Conservation (phyloP, 108 stramenopile genomes). For the Cylindrotheca closterium region DNA sequence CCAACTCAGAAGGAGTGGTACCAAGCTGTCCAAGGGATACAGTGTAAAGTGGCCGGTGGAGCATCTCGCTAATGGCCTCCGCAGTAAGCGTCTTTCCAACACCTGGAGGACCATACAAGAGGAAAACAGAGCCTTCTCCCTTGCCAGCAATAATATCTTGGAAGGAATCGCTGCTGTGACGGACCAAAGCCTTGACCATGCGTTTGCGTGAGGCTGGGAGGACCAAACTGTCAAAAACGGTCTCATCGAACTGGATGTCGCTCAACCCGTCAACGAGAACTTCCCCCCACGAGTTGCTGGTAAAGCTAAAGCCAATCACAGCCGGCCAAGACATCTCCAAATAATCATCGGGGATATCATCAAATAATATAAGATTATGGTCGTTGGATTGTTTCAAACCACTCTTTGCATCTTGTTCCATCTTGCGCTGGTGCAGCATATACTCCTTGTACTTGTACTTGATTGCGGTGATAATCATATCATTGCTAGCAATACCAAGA, state of each 20-base stretch:
- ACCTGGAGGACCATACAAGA: conserved; percentile 67
- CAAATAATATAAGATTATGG: conserved; percentile 45
- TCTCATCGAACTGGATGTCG: conserved; percentile 47
- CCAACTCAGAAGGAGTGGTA: conserved; percentile 58
- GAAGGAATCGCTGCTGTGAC: conserved; percentile 25
- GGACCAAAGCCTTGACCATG: conserved; percentile 66
- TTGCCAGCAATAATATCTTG: conserved; percentile 68
- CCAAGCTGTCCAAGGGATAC: conserved; percentile 62
- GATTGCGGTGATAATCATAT: conserved; percentile 65
- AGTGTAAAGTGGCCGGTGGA: conserved; percentile 61
- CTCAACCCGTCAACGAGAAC: conserved; percentile 60
- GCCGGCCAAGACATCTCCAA: conserved; percentile 56
- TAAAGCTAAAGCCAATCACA: conserved; percentile 65
- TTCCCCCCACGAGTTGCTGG: conserved; percentile 66
- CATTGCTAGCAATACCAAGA: conserved; percentile 40
- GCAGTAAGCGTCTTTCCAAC: conserved; percentile 73
- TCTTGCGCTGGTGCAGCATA: conserved; percentile 36
- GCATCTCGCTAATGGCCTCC: conserved; percentile 59
- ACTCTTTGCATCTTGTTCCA: conserved; percentile 17
- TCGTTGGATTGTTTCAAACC: neutral
- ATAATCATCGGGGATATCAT: conserved; percentile 51
- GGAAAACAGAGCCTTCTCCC: conserved; percentile 59
- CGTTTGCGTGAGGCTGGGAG: conserved; percentile 50
- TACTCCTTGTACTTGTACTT: conserved; percentile 64
- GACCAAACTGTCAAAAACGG: conserved; percentile 59